These are phyloP conservation scores for Skeletonema tropicum DNA, from an alignment of 108 stramenopile genomes.

Conservation along the genomic window DNA sequence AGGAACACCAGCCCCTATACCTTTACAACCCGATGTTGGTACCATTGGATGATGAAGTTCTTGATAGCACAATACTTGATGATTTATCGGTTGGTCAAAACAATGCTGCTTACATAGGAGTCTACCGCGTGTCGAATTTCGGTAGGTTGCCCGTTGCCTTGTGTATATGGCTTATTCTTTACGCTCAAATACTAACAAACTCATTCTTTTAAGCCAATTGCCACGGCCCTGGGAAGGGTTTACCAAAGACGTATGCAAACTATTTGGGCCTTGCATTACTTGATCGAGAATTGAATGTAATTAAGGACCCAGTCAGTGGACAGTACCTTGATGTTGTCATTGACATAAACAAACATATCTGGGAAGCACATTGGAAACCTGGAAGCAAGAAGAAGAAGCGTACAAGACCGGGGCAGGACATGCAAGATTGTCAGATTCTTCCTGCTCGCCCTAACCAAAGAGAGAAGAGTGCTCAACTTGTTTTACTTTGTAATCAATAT, in stretches of 20 bases:
- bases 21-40: conserved; percentile 53
- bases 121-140: conserved; percentile 45
- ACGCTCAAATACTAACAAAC: not conserved
- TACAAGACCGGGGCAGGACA: conserved; percentile 14
- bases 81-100: conserved; percentile 8
- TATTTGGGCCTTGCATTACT: conserved; percentile 49
- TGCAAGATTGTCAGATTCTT: conserved; percentile 49
- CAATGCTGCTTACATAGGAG: conserved; percentile 35
- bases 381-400: not conserved
- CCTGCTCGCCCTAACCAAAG: conserved; percentile 6
- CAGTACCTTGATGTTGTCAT: conserved; percentile 41
- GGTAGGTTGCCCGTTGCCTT: not conserved
- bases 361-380: conserved; percentile 9
- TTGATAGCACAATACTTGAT: conserved; percentile 20
- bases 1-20: conserved; percentile 48
- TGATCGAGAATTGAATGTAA: conserved; percentile 40
- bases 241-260: conserved; percentile 32
- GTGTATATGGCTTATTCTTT: not conserved
- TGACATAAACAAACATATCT: conserved; percentile 39
- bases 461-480: conserved; percentile 19
- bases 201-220: conserved; percentile 27
- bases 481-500: conserved; percentile 45
- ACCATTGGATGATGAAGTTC: conserved; percentile 22
- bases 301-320: conserved; percentile 12
- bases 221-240: conserved; percentile 44